Base-by-base conservation (phyloP, 2,329 filamentous ascomycete genomes). In the Westerdykella ornata region DNA sequence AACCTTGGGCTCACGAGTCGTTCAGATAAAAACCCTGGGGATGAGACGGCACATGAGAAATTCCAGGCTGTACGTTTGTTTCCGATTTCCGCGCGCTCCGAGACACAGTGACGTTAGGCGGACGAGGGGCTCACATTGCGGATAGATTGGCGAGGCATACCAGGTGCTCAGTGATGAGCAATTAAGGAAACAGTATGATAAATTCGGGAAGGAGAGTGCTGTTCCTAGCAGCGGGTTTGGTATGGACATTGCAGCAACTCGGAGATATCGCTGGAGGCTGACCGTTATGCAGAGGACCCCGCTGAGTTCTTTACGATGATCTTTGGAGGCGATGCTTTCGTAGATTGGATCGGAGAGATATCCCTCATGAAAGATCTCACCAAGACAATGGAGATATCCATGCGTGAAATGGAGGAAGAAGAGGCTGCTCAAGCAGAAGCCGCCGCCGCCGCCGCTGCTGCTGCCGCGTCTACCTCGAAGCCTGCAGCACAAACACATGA, bases 291-390 rank as follows among this genome's bases (percentile, higher is more conserved):
- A 79, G 80, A 84, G 73, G 92, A 98, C 66, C 92, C 92, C 1
- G 78, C 88, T 50, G 92, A 98, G 69, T 98, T 98, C 77, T 98
- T 98, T 71, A 85, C 85, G 59, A 94, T 89, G 74, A 98, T 98
- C 56, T 98, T 98, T 62, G 92, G 92, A 54, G 92, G 92, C 46
- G 90, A 96, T 57, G 88, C 90, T 11, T 98, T 98, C 60, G 75
- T 84, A 46, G 90, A 98, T 72, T 88, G 92, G 68, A 97, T 98
- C 60, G 92, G 92, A 53, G 92, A 98, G 75, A 95, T 98, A 55
- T 92, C 87, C 38, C 80, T 98, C 43, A 96, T 98, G 86, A 97
- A 96, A 72, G 92, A 98, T 61, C 76, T 98, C 41, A 97, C 90
- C 14, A 88, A 88, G 59, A 95, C 89, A 34, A 97, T 98, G 90